Evolutionary conservation across 106 monocot genomes (phyloP).

Genomic region (Acanthochlamys bracteata): DNA sequence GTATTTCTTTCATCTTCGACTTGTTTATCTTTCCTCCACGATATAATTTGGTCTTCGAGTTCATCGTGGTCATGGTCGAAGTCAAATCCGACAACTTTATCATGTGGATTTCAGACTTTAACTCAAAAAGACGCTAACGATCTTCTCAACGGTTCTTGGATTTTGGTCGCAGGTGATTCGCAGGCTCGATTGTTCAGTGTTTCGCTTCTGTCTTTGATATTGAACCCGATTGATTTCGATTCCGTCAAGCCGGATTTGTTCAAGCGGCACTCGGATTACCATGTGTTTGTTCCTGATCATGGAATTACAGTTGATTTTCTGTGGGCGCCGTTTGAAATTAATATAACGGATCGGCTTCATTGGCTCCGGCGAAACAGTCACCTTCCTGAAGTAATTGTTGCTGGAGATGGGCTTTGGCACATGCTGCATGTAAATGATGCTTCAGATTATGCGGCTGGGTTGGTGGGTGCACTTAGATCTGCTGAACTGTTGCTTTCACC

Average conservation of each 20-base stretch:
- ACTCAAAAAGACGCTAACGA: conserved; percentile 29
- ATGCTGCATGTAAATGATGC: conserved; percentile 72
- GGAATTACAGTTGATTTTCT: conserved; percentile 52
- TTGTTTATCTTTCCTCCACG: conserved; percentile 28
- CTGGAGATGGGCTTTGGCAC: conserved; percentile 93
- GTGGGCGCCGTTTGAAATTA: conserved; percentile 80
- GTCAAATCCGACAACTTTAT: conserved; percentile 7
- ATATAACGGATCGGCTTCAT: conserved; percentile 36
- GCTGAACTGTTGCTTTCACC: conserved; percentile 7
- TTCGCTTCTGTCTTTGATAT: conserved; percentile 36
- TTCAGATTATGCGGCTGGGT: conserved; percentile 29
- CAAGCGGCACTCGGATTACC: conserved; percentile 83
- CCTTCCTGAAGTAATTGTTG: conserved; percentile 53
- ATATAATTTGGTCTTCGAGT: conserved; percentile 9
- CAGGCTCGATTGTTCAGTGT: conserved; percentile 63
- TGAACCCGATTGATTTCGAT: conserved; percentile 29
- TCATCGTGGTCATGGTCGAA: conserved; percentile 32
- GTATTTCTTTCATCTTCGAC: conserved; percentile 15
- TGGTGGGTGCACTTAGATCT: conserved; percentile 20
- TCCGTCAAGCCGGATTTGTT: conserved; percentile 50
- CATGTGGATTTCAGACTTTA: conserved; percentile 45
- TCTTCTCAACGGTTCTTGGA: conserved; percentile 55
- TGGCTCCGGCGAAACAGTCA: background rate
- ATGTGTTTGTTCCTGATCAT: conserved; percentile 20
- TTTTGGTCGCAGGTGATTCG: conserved; percentile 79